These are phyloP conservation scores for Parastagonospora nodorum DNA, from an alignment of 2,329 filamentous ascomycete genomes.

Conservation along the genomic window DNA sequence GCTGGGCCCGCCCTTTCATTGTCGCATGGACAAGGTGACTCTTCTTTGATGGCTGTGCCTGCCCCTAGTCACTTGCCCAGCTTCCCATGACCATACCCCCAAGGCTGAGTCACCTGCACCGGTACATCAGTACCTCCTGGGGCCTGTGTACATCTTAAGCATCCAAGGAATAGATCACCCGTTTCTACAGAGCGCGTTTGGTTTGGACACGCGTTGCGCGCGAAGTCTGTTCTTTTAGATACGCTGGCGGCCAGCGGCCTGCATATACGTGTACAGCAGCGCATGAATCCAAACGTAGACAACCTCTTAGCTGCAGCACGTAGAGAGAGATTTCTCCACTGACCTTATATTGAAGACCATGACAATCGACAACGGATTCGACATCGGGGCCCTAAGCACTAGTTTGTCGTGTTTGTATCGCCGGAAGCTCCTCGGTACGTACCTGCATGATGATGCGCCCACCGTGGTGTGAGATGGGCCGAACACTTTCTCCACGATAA, in stretches of 20 bases:
- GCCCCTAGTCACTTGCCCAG: slow-evolving; percentile 34
- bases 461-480: slow-evolving; percentile 38
- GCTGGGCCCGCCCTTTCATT: slow-evolving; percentile 25
- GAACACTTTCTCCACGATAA: slow-evolving; percentile 12
- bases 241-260: no score
- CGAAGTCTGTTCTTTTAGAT: no score
- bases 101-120: slow-evolving; percentile 21
- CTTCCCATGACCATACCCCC: slow-evolving; percentile 31
- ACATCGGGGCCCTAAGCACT: not conserved
- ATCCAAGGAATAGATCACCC: no score
- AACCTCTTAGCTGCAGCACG: no score
- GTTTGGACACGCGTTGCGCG: no score
- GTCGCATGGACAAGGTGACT: slow-evolving; percentile 27
- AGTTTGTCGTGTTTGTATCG: slow-evolving; percentile 25
- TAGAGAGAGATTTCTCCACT: no score
- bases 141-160: not conserved
- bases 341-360: no score
- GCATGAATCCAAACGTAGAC: no score
- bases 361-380: not conserved
- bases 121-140: slow-evolving; percentile 1
- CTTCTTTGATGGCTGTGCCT: slow-evolving; percentile 33
- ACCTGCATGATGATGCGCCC: slow-evolving; percentile 23
- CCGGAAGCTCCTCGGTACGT: slow-evolving; percentile 14
- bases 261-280: no score
- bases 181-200: no score